A percentile compares a stretch with the other conserved stretches of the same genome.
Conservation (phyloP, 78 protist genomes). For the Pelomyxa schiedti region DNA sequence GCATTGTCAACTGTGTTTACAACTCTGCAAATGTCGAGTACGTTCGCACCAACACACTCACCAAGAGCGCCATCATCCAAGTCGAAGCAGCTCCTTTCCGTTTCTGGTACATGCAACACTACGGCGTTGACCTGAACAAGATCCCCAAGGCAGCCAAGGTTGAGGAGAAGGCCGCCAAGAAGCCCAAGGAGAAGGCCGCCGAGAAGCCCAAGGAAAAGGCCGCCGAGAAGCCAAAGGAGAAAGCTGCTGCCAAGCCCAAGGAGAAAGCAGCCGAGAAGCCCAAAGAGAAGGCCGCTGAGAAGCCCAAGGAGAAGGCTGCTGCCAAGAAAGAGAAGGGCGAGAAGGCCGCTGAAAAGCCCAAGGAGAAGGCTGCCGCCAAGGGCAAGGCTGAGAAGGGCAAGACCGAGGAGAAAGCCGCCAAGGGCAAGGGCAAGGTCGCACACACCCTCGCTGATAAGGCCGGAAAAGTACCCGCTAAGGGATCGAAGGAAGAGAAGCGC, state of each 20-base stretch:
- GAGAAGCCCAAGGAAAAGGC: conserved; percentile 15
- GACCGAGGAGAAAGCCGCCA: too few relatives aligned
- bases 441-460: too few relatives aligned
- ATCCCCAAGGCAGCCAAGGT: background rate
- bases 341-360: conserved; percentile 29
- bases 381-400: too few relatives aligned
- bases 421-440: too few relatives aligned
- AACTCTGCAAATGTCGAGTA: conserved; percentile 98
- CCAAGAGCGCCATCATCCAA: conserved; percentile 86
- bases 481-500: conserved; percentile 16
- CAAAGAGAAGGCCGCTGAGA: conserved; percentile 7
- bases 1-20: conserved; percentile 94
- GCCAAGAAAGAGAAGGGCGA: conserved; percentile 36
- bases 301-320: conserved; percentile 38
- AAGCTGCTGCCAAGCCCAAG: conserved; percentile 26
- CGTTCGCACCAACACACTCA: conserved; percentile 98
- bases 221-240: conserved; percentile 12
- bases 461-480: too few relatives aligned
- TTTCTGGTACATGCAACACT: conserved; percentile 92
- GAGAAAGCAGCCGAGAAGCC: conserved; percentile 34
- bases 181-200: background rate
- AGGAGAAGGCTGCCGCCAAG: conserved; percentile 15
- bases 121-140: conserved; percentile 79
- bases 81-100: conserved; percentile 95
- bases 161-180: background rate